Evolutionary conservation across 2,329 filamentous ascomycete species (phyloP), one percentile per base, ranked within the genome.

Genomic region (Tolypocladium amazonense): DNA sequence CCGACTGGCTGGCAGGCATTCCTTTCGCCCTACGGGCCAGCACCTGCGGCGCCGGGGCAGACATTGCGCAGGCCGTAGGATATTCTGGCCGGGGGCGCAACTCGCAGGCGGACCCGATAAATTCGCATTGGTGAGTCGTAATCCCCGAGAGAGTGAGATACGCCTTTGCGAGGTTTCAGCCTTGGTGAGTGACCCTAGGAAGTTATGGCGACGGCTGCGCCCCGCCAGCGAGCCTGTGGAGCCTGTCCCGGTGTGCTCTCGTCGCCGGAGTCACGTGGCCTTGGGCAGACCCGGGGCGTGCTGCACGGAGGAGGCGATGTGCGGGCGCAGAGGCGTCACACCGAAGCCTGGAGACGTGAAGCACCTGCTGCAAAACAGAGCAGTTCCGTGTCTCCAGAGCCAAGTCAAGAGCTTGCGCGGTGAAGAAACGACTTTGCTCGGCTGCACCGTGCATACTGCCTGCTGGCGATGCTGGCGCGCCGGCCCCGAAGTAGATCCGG

Each of bases 1-100:
- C 64, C 18, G 65, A 61, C 61, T 69, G 68, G 61, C 63, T 64
- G 43, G 65, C 56, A 60, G 65, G 61, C 58, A 65, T 61, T 61
- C 71, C 73, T 61, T 74, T 73, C 61, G 71, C 63, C 70, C 68
- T 71, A 62, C 72, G 71, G 63, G 71, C 66, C 64, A 73, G 65
- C 65, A 73, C 66, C 66, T 75, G 70, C 43, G 73, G 71, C 62
- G 70, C 62, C 62, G 68, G 66, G 59, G 68, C 64, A 63, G 73
- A 72, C 73, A 75, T 75, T 65, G 68, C 66, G 71, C 72, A 72
- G 72, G 63, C 67, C 69, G 65, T 56, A 65, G 59, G 41, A 59
- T 53, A 58, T 30, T 52, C 60, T 52, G 58, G 62, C 61, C 59
- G 60, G 61, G 63, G 62, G 61, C 58, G 64, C 58, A 62, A 65